Evolutionary conservation across 1,139 yeast species (phyloP), one percentile per base, ranked within the genome.

Genomic region (Yamadazyma triangularis): DNA sequence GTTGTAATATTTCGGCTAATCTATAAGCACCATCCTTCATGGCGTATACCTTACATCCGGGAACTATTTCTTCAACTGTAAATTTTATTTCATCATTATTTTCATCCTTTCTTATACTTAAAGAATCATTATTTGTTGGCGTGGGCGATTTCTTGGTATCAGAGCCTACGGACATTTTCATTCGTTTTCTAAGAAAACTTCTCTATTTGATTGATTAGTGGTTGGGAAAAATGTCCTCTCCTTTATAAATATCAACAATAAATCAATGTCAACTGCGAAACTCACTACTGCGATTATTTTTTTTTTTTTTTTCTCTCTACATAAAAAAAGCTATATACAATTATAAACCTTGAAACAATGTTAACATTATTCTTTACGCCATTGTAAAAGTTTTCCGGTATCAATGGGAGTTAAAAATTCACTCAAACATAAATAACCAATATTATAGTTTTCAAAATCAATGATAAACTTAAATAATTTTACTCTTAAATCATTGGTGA

Each of bases 11-110:
- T 52, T 91, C 98, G 1, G 97, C 96, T 26, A 79, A 56, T 36
- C 96, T 67, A 39, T 70, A 72, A 40, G 82, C 88, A 16, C 79
- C 87, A 48, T 88, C 96, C 51, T 91, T 88, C 36, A 69, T 68
- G 3, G 84, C 95, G 58, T 70, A 82, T 13, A 86, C 81, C 53
- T 86, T 88, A 51, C 91, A 85, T 13, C 95, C 95, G 1, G 77
- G 66, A 8, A 68, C 50, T 23, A 83, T 65, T 33, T 79, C 84
- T 6, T 68, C 73, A 1, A 61, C 48, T 11, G 58, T 40, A 32
- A 67, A 68, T 25, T 33, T 35, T 11, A 13, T 32, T 12, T 42
- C 53, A 16, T 28, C 35, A n/a, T 20, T 21, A 4, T 31, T 36
- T 8, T 29, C 36, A 8, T 45, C 42, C 9, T 27, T 26, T 13